Evolutionary conservation across 2,329 filamentous ascomycete genomes (phyloP).

Genomic region (Trichoderma koningiopsis): DNA sequence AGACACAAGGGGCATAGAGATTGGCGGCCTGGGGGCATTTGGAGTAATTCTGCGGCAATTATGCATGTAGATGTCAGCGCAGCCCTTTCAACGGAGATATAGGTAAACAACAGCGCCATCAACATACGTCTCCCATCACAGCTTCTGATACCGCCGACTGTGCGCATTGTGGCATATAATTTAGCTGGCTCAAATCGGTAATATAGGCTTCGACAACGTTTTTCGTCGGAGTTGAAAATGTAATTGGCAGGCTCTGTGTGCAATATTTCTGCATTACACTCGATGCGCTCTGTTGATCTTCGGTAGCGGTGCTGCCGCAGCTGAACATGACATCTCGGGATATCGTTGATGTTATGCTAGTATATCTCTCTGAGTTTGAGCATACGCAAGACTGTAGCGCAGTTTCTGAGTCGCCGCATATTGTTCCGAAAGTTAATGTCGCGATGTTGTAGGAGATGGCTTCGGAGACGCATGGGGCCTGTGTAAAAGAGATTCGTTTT

Average conservation of each 20-base stretch:
- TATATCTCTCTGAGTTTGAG: conserved; percentile 48
- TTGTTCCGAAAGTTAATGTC: conserved; percentile 43
- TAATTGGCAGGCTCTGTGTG: conserved; percentile 42
- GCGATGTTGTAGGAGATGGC: conserved; percentile 50
- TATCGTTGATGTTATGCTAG: conserved; percentile 43
- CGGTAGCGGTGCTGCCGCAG: conserved; percentile 51
- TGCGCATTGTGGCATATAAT: conserved; percentile 45
- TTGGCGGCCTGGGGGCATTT: conserved; percentile 45
- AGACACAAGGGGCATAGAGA: conserved; percentile 54
- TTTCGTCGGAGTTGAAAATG: conserved; percentile 46
- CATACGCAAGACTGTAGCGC: conserved; percentile 57
- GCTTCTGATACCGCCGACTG: conserved; percentile 36
- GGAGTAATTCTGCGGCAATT: conserved; percentile 33
- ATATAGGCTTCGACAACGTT: conserved; percentile 51
- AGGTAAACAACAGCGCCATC: background rate
- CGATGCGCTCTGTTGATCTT: conserved; percentile 51
- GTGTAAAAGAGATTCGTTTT: background rate
- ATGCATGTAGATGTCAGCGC: background rate
- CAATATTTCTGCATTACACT: conserved; percentile 53
- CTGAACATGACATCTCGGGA: conserved; percentile 44
- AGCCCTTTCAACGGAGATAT: background rate
- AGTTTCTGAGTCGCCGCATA: conserved; percentile 47
- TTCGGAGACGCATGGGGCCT: conserved; percentile 54
- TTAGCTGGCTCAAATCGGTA: conserved; percentile 50
- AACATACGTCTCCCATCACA: conserved; percentile 36